Conservation (phyloP, 2,329 filamentous ascomycete genomes). For the Monosporascus ibericus region DNA sequence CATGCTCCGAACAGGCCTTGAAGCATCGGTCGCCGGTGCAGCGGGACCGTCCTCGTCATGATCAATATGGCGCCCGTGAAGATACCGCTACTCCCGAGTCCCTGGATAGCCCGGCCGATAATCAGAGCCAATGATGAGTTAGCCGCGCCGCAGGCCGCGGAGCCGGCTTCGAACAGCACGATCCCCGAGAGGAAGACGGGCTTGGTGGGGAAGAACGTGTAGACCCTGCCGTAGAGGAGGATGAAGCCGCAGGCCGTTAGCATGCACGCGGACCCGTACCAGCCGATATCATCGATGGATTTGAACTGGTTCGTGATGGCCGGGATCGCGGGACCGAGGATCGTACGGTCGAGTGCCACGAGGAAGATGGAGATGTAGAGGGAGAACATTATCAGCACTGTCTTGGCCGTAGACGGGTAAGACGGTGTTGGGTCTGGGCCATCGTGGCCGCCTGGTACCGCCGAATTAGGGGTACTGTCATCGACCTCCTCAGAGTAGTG, state of each 20-base stretch:
- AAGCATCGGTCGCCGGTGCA: slow-evolving; percentile 27
- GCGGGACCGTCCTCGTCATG: slow-evolving; percentile 28
- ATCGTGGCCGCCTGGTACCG: neutral
- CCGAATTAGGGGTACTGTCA: neutral
- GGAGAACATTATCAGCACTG: slow-evolving; percentile 25
- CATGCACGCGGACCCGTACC: slow-evolving; percentile 33
- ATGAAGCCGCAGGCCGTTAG: slow-evolving; percentile 32
- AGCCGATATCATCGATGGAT: slow-evolving; percentile 31
- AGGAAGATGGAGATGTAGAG: slow-evolving; percentile 32
- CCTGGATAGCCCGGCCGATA: slow-evolving; percentile 33
- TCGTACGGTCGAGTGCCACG: slow-evolving; percentile 31
- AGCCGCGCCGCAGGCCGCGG: slow-evolving; percentile 33
- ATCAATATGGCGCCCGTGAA: slow-evolving; percentile 29
- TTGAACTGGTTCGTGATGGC: slow-evolving; percentile 33
- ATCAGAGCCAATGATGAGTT: slow-evolving; percentile 34
- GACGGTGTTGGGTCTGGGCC: neutral
- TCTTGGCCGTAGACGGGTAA: neutral
- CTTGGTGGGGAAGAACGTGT: slow-evolving; percentile 32
- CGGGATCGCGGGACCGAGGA: slow-evolving; percentile 33
- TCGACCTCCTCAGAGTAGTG: neutral
- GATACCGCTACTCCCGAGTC: slow-evolving; percentile 32
- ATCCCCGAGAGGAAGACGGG: slow-evolving; percentile 25
- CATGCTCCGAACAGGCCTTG: slow-evolving; percentile 30
- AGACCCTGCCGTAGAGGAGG: slow-evolving; percentile 34
- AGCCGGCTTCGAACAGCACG: slow-evolving; percentile 32